Conservation (phyloP, 2,329 filamentous ascomycete genomes). For the Ceratocystis cubensis region DNA sequence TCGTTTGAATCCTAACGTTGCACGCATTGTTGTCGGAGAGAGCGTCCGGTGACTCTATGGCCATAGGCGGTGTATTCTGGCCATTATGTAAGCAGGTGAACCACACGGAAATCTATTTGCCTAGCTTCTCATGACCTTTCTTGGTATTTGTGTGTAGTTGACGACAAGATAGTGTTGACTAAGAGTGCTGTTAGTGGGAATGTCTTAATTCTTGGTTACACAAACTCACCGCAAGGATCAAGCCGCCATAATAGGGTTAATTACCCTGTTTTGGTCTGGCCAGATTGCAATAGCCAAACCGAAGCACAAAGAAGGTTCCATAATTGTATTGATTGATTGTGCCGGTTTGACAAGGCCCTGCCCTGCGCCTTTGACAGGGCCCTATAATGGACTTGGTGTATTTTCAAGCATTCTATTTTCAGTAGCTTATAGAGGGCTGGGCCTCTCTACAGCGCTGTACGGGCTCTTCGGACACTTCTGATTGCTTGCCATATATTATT, state of each 20-base stretch:
- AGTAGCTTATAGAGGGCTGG: neutral
- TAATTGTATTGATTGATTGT: neutral
- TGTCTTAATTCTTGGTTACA: neutral
- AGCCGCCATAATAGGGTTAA: neutral
- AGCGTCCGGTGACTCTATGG: neutral
- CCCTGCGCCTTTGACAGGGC: neutral
- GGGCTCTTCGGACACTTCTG: neutral
- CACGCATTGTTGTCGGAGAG: neutral
- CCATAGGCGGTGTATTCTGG: neutral
- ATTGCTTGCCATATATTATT: too few relatives aligned
- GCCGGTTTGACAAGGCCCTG: neutral
- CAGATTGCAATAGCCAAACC: conserved; percentile 2
- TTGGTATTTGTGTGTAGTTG: neutral
- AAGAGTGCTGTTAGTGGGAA: too few relatives aligned
- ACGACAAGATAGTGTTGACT: neutral
- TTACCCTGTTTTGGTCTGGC: neutral
- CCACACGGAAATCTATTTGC: neutral
- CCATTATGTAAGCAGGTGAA: neutral
- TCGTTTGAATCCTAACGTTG: neutral
- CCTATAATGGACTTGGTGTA: too few relatives aligned
- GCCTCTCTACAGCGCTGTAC: neutral
- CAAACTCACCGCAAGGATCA: neutral
- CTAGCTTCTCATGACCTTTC: neutral
- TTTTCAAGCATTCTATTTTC: neutral
- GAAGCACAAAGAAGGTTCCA: conserved; percentile 7